Conservation (phyloP, 495 filamentous ascomycete species). For the Aspergillus kassunensis region DNA sequence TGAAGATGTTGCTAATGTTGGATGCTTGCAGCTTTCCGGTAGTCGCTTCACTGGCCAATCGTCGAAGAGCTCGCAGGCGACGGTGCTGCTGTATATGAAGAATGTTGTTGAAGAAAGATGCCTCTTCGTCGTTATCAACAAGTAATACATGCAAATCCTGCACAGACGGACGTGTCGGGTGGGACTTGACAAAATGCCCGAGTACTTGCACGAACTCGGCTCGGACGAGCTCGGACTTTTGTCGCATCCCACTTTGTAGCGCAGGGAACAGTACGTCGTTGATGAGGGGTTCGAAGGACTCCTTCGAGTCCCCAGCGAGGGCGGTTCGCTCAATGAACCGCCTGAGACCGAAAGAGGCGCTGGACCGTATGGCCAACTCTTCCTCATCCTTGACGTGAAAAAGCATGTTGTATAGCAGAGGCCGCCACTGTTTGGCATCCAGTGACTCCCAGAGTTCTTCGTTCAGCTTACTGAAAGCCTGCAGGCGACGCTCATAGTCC, state of each 20-base stretch:
- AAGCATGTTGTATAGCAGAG: constrained; percentile 86
- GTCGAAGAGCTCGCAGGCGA: constrained; percentile 75
- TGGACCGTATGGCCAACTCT: constrained; percentile 81
- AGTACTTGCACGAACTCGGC: constrained; percentile 74
- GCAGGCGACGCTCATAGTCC: constrained; percentile 76
- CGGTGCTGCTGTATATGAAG: constrained; percentile 88
- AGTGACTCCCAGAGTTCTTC: constrained; percentile 49
- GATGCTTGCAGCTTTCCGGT: constrained; percentile 61
- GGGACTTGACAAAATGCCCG: constrained; percentile 68
- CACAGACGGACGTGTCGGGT: constrained; percentile 64
- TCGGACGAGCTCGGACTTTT: constrained; percentile 78
- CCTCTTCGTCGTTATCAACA: constrained; percentile 75
- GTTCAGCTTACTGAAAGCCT: constrained; percentile 72
- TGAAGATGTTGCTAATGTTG: constrained; percentile 80
- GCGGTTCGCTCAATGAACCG: constrained; percentile 67
- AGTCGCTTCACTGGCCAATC: constrained; percentile 62
- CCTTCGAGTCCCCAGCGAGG: constrained; percentile 29
- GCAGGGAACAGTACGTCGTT: constrained; percentile 65
- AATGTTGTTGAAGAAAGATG: constrained; percentile 89
- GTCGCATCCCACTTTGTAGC: constrained; percentile 67
- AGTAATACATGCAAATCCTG: constrained; percentile 72
- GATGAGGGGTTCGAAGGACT: constrained; percentile 52
- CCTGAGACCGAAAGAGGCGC: constrained; percentile 74
- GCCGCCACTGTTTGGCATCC: constrained; percentile 77
- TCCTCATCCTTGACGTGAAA: constrained; percentile 84